Evolutionary conservation across 1,284 basidiomycete species (phyloP).

Genomic region (Trametes sp.): DNA sequence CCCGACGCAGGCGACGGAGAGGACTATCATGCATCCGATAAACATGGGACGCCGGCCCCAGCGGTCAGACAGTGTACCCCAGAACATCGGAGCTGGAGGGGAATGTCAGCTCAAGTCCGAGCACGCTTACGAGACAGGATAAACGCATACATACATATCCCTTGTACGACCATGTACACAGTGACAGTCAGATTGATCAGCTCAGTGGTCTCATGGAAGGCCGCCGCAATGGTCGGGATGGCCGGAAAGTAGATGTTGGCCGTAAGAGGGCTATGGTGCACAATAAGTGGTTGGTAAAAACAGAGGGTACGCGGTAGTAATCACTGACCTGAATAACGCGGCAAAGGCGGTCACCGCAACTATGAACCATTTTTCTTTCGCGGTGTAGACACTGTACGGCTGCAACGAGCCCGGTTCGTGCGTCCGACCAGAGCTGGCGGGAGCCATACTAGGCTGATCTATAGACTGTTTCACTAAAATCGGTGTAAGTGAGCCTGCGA

Average conservation of each 20-base stretch:
- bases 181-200: constrained; percentile 82
- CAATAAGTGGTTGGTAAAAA: not conserved
- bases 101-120: not conserved
- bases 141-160: constrained; percentile 54
- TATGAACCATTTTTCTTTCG: constrained; percentile 71
- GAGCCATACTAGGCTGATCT: no score
- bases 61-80: constrained; percentile 55
- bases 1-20: constrained; percentile 52
- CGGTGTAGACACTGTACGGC: constrained; percentile 63
- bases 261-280: constrained; percentile 63
- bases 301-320: not conserved
- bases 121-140: not conserved
- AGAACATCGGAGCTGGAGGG: constrained; percentile 50
- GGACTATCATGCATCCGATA: constrained; percentile 50
- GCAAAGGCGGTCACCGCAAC: constrained; percentile 64
- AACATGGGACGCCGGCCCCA: constrained; percentile 56
- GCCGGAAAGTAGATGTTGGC: constrained; percentile 83
- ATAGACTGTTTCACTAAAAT: no score
- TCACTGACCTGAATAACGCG: constrained; percentile 64
- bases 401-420: constrained; percentile 2
- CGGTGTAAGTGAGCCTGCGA: not conserved
- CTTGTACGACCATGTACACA: constrained; percentile 82
- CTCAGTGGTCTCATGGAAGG: constrained; percentile 70
- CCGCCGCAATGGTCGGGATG: constrained; percentile 69
- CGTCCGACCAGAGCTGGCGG: not conserved